phyloP scores from a whole-genome alignment of 129 eudicot species.

The Flaveria brownii region DNA sequence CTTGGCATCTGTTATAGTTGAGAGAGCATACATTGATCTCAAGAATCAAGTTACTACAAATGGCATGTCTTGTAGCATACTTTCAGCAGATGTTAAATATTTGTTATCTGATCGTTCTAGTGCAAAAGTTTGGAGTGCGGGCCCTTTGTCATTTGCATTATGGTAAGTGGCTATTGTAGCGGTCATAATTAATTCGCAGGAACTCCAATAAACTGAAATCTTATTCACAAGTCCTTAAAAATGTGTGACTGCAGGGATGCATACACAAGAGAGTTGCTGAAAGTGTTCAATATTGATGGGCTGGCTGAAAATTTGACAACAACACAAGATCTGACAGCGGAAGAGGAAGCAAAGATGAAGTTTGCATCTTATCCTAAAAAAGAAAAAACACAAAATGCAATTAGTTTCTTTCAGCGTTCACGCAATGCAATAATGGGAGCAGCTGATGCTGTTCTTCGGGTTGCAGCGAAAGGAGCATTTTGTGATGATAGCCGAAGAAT shows the following conservation, averaged over 20 bases:
- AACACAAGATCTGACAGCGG: constrained; percentile 53
- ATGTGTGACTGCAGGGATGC: constrained; percentile 73
- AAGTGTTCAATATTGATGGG: constrained; percentile 85
- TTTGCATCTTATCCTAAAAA: constrained; percentile 54
- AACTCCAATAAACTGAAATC: neutral
- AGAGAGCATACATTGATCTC: constrained; percentile 83
- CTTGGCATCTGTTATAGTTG: constrained; percentile 57
- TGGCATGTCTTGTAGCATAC: constrained; percentile 70
- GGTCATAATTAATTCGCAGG: neutral
- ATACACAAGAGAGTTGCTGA: constrained; percentile 75
- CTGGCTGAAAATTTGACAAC: constrained; percentile 69
- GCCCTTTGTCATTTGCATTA: constrained; percentile 70
- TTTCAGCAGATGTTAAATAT: constrained; percentile 76
- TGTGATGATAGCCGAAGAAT: constrained; percentile 78
- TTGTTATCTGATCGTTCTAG: constrained; percentile 72
- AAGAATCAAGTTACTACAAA: constrained; percentile 62
- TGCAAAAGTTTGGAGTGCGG: constrained; percentile 88
- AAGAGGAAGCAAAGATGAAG: constrained; percentile 77
- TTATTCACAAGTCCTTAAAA: constrained; percentile 14
- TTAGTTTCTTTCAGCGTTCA: constrained; percentile 88
- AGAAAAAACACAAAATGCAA: constrained; percentile 62
- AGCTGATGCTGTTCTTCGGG: constrained; percentile 98
- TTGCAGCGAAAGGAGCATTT: constrained; percentile 74
- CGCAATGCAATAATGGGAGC: constrained; percentile 97
- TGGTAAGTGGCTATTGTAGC: constrained; percentile 56